These are phyloP conservation scores for Scedosporium boydii DNA, from an alignment of 2,329 filamentous ascomycete genomes.

Conservation along the genomic window DNA sequence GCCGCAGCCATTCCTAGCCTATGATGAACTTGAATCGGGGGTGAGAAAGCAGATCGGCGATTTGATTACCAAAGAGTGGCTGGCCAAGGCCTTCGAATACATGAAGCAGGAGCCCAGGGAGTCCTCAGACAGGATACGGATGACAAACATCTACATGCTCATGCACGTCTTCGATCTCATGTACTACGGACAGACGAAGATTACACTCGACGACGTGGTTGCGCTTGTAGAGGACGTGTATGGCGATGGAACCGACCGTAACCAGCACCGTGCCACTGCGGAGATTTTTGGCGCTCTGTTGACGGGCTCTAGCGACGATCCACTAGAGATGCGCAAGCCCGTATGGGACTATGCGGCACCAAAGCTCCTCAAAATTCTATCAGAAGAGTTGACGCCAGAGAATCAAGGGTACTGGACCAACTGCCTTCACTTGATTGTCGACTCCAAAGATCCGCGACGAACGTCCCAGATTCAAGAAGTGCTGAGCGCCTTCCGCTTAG, in stretches of 20 bases:
- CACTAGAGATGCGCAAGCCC: slow-evolving; percentile 59
- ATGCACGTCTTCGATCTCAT: slow-evolving; percentile 88
- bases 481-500: slow-evolving; percentile 75
- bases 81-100: slow-evolving; percentile 79
- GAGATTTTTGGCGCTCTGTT: slow-evolving; percentile 87
- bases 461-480: slow-evolving; percentile 78
- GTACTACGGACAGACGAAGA: slow-evolving; percentile 65
- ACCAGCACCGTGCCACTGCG: slow-evolving; percentile 90
- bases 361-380: slow-evolving; percentile 74
- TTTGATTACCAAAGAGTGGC: slow-evolving; percentile 75
- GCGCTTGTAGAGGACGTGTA: slow-evolving; percentile 69
- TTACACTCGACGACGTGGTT: slow-evolving; percentile 81
- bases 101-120: slow-evolving; percentile 95
- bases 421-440: slow-evolving; percentile 80
- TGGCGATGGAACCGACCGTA: slow-evolving; percentile 90
- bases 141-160: slow-evolving; percentile 77
- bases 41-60: slow-evolving; percentile 72
- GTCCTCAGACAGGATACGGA: slow-evolving; percentile 75
- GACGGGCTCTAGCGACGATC: slow-evolving; percentile 69
- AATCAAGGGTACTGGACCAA: slow-evolving; percentile 93
- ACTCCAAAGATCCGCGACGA: slow-evolving; percentile 81
- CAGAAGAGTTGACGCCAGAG: slow-evolving; percentile 88
- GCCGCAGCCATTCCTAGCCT: slow-evolving; percentile 56
- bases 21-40: slow-evolving; percentile 69
- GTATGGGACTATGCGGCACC: slow-evolving; percentile 90